Percentiles rank a stretch among this genome's conserved stretches.
Conservation (phyloP, 2,329 filamentous ascomycete genomes). For the Colletotrichum costaricense region DNA sequence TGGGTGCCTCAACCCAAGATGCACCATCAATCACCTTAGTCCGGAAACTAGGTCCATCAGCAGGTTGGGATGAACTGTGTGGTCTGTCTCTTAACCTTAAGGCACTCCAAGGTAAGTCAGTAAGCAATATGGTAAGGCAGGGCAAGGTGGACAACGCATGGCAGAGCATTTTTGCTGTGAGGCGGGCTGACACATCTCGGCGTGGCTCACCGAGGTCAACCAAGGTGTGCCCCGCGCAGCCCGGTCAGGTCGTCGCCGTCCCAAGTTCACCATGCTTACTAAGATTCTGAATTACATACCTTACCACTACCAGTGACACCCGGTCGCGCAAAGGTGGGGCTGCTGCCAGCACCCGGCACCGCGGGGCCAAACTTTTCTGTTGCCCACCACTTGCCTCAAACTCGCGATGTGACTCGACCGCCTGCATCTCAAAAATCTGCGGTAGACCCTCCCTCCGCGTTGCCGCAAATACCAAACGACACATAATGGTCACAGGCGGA, state of each 20-base stretch:
- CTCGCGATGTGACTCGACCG: conserved; percentile 34
- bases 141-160: neutral
- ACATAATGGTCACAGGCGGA: conserved; percentile 33
- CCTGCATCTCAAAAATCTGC: conserved; percentile 21
- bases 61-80: conserved; percentile 30
- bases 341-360: conserved; percentile 32
- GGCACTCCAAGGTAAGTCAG: neutral
- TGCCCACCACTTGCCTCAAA: conserved; percentile 24
- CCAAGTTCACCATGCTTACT: conserved; percentile 2
- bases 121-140: neutral
- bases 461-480: neutral
- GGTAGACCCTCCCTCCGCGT: conserved; percentile 3
- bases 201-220: conserved; percentile 5
- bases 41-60: neutral
- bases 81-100: conserved; percentile 15
- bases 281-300: neutral
- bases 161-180: neutral
- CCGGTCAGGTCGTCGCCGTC: conserved; percentile 7
- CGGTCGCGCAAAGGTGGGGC: neutral
- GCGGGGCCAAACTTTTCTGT: conserved; percentile 40
- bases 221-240: neutral
- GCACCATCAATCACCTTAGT: neutral
- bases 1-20: neutral
- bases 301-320: too few species aligned
- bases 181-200: neutral